Base-by-base conservation (phyloP, 2,329 filamentous ascomycete genomes). In the Gaeumannomyces sp. region DNA sequence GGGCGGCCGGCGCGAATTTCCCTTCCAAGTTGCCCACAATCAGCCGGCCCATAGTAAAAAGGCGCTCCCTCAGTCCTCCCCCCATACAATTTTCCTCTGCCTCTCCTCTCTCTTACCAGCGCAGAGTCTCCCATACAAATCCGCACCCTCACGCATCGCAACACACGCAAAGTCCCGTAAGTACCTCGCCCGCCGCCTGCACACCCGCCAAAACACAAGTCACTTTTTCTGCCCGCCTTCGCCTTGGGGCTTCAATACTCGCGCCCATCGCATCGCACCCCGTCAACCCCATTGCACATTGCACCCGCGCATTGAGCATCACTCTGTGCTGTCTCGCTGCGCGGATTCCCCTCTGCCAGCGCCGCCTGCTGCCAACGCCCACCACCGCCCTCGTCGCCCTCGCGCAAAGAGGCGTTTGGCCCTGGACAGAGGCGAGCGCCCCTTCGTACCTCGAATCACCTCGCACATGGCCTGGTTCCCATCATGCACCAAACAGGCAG, bases 1-100 rank as follows among this genome's bases (percentile, higher is more conserved):
- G n/a, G 45, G 45, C 45, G 33, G 38, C 60, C 27, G 33, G 60
- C 33, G 38, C 33, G 38, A 28, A 27, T 45, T 62, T 50, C 60
- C 45, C 60, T 50, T 62, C 74, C 77, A 73, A 73, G 72, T 73
- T 74, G 74, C 77, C 74, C 81, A 70, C 82, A 85, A 86, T 85
- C 83, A 85, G 81, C 81, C 81, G 76, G 72, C 81, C 80, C 83
- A 83, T 83, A 85, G 83, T 86, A 85, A 86, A 86, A 87, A 85
- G 82, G 82, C 64, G 64, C 80, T 79, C 79, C 79, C 78, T 77
- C 77, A 59, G 78, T 78, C 77, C 76, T 78, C 78, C 78, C 79
- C 81, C 80, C 81, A 80, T 83, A 82, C 81, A 81, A 76, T 79
- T 79, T 79, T 77, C 67, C 70, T 73, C 78, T 77, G 77, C 74